These are phyloP conservation scores for Ichthyophthirius multifiliis DNA, from an alignment of 169 alveolate species.

Conservation along the genomic window DNA sequence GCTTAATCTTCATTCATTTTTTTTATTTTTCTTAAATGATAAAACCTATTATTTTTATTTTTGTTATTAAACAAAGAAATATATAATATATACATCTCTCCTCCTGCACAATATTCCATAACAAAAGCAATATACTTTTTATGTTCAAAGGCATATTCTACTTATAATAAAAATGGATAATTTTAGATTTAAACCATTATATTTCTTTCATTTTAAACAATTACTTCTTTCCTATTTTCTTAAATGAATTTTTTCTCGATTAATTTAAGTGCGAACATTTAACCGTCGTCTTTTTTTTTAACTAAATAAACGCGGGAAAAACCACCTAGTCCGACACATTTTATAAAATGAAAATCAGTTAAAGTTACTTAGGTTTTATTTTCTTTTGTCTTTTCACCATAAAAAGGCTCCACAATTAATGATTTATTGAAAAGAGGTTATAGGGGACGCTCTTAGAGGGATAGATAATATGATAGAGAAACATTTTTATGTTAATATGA, in stretches of 20 bases:
- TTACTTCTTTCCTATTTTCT: slow-evolving; percentile 48
- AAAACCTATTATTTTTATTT: not conserved
- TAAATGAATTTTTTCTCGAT: slow-evolving; percentile 54
- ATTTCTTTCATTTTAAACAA: slow-evolving; percentile 52
- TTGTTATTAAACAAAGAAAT: not conserved
- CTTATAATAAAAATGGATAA: slow-evolving; percentile 45
- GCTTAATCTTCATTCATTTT: slow-evolving; percentile 28
- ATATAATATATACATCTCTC: slow-evolving; percentile 21
- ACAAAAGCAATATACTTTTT: slow-evolving; percentile 56
- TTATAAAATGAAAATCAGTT: slow-evolving; percentile 40
- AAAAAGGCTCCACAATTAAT: not conserved
- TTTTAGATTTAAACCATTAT: slow-evolving; percentile 31
- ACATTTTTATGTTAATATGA: not conserved
- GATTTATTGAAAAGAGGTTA: slow-evolving; percentile 5
- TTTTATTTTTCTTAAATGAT: slow-evolving; percentile 34
- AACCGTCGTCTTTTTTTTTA: slow-evolving; percentile 56
- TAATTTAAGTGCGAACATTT: slow-evolving; percentile 67
- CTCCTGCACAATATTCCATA: slow-evolving; percentile 50
- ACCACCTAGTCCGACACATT: slow-evolving; percentile 71
- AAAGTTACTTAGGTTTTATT: not conserved
- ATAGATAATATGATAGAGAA: not conserved
- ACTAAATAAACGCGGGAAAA: slow-evolving; percentile 72
- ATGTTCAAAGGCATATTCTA: slow-evolving; percentile 64
- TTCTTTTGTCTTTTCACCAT: not conserved
- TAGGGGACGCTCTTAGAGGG: not conserved